Evolutionary conservation across 2,329 filamentous ascomycete genomes (phyloP), one percentile per base, ranked within the genome.

Genomic region (Colletotrichum tropicale): DNA sequence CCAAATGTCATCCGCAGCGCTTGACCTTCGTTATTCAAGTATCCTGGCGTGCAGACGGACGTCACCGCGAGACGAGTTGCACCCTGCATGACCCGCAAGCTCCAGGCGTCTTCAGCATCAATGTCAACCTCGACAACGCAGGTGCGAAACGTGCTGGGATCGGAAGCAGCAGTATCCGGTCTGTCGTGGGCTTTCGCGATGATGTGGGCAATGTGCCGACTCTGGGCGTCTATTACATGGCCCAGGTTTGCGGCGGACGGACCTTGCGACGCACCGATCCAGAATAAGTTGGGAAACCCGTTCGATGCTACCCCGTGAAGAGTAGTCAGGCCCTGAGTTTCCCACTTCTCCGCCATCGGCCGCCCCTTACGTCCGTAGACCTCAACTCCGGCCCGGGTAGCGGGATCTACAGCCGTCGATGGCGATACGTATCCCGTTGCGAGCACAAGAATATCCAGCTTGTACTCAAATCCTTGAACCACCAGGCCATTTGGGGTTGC

Each of bases 401-500:
- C n/a, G 4, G 52, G 52, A 15, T 26, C 52, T 56, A 24, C 21
- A 18, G 52, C 21, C 4, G 52, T 56, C 21, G 24, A 56, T 2
- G 83, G 70, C 4, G 78, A 74, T n/a, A n/a, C 38, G 79, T 83
- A 88, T 2, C 86, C 86, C 0, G 86, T 87, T 77, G 82, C 79
- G 15, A 82, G 81, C 48, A 83, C 78, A 66, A 85, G 81, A 76
- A 79, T 79, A 74, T 93, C 84, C 9, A 88, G 77, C 2, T 86
- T 82, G 77, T 90, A 89, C 62, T 90, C 87, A 30, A 84, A 80
- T 18, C 85, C 88, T 60, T 84, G 85, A 6, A 86, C 87, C 0
- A 90, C 82, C 5, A 93, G 79, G 0, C 89, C 89, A 5, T 72
- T 80, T 16, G 80, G 68, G 1, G 88, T 91, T 8, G 89, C 81